These are phyloP conservation scores for Hypoxylon rickii DNA, from an alignment of 495 filamentous ascomycete species.

Conservation along the genomic window DNA sequence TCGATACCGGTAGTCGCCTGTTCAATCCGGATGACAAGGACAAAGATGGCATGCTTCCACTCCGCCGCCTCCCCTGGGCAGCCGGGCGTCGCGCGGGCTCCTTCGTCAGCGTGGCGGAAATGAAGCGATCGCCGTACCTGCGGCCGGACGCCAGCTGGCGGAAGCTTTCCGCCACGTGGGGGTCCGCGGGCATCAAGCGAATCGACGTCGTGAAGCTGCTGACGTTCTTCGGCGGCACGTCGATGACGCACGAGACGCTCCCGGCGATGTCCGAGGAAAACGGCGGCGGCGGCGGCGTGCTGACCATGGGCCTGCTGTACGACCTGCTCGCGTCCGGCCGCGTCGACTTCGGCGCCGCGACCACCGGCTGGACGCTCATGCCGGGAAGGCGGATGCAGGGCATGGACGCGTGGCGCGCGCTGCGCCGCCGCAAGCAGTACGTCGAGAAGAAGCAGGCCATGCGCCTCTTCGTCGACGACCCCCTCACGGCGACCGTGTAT, in stretches of 20 bases:
- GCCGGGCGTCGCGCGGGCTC: too few species aligned
- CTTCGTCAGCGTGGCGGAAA: background rate
- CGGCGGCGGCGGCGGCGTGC: background rate
- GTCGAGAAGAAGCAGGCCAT: too few species aligned
- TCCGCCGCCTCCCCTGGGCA: background rate
- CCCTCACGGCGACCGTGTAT: too few species aligned
- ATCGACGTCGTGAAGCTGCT: background rate
- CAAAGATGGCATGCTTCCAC: too few species aligned
- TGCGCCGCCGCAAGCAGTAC: too few species aligned
- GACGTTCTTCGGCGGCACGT: background rate
- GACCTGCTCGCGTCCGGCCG: slow-evolving; percentile 6
- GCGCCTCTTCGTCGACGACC: too few species aligned
- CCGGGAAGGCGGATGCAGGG: too few species aligned
- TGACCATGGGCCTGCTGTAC: slow-evolving; percentile 22
- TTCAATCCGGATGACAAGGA: too few species aligned
- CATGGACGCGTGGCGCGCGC: too few species aligned
- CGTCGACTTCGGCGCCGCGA: background rate
- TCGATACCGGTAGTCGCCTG: background rate
- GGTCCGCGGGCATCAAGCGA: background rate
- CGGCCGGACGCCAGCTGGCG: background rate
- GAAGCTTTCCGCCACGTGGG: background rate
- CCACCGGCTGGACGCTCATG: background rate
- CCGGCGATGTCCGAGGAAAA: background rate
- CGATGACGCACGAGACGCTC: slow-evolving; percentile 3
- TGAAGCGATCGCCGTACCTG: background rate